Evolutionary conservation across 495 filamentous ascomycete species (phyloP), one percentile per base, ranked within the genome.

Genomic region (Penicillium nucicola): DNA sequence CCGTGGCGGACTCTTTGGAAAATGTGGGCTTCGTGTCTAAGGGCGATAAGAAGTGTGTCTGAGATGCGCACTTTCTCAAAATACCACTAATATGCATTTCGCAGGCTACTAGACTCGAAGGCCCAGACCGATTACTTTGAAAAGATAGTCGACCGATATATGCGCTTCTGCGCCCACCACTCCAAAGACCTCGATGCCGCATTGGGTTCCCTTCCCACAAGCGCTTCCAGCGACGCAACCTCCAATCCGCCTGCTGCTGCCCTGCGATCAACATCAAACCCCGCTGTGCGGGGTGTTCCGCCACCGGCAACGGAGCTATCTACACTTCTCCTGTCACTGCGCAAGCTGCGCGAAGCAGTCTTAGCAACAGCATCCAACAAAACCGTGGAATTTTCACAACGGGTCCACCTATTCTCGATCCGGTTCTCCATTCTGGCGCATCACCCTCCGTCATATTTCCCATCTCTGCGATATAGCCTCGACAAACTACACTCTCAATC

Each of bases 301-400:
- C 67, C 65, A 48, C 62, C 75, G 38, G 68, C 77, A 32, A 60
- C 60, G 41, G 83, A 86, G 54, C 71, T 87, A 43, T 77, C 81
- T 25, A 77, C 71, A 11, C 73, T 88, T 48, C 69, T 83, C 19
- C 78, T 83, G 53, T 87, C 91, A 30, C 88, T 97, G 68, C 84
- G 93, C 47, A 97, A 96, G 66, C 79, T 98, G 33, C 84, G 93
- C 36, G 93, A 98, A 73, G 90, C 83, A 36, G 82, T 97, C 42
- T 43, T 73, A 34, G 67, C 72, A 48, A 82, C 92, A 0, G 85
- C 89, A 30, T 83, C 84, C 15, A 72, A 78, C 31, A 85, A 89
- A 6, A 69, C 74, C 1, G 43, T 69, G 48, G 72, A 76, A 42
- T 90, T 90, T 65, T 80, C 85, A 13, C 75, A 83, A 31, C 82